These are phyloP conservation scores for Metarhizium guizhouense DNA, from an alignment of 2,329 filamentous ascomycete genomes.

Conservation along the genomic window DNA sequence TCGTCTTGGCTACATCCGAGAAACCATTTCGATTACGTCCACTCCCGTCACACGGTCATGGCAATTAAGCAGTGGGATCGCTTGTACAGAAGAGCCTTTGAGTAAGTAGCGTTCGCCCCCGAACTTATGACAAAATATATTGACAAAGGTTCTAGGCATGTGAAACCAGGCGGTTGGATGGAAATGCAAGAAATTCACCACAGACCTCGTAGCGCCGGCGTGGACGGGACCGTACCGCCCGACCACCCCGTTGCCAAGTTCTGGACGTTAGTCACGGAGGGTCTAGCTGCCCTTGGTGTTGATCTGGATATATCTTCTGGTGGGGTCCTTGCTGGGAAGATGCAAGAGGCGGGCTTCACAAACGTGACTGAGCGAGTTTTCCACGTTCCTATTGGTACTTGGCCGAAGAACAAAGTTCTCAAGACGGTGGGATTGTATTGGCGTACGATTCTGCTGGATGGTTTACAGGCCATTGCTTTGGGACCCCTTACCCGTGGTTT, in stretches of 20 bases:
- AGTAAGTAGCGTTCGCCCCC: constrained; percentile 25
- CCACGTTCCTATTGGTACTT: constrained; percentile 45
- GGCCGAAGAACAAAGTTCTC: constrained; percentile 41
- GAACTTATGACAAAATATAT: background rate
- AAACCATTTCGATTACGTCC: constrained; percentile 52
- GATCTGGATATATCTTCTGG: constrained; percentile 35
- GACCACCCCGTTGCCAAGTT: constrained; percentile 36
- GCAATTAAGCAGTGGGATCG: constrained; percentile 46
- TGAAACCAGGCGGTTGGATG: constrained; percentile 46
- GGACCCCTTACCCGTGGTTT: constrained; percentile 42
- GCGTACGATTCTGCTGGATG: constrained; percentile 40
- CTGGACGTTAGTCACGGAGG: constrained; percentile 36
- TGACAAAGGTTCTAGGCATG: constrained; percentile 26
- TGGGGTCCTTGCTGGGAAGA: constrained; percentile 31
- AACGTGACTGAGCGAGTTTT: constrained; percentile 42
- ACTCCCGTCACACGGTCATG: constrained; percentile 47
- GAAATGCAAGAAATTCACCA: constrained; percentile 47
- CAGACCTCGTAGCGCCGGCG: constrained; percentile 33
- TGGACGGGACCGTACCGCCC: constrained; percentile 25
- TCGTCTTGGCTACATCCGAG: constrained; percentile 44
- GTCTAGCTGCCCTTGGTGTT: constrained; percentile 34
- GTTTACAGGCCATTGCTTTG: constrained; percentile 41
- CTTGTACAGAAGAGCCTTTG: constrained; percentile 35
- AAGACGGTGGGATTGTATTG: constrained; percentile 44
- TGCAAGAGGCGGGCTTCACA: constrained; percentile 41